Base-by-base conservation (phyloP, 805 yeast species). In the Wickerhamiella australiensis region DNA sequence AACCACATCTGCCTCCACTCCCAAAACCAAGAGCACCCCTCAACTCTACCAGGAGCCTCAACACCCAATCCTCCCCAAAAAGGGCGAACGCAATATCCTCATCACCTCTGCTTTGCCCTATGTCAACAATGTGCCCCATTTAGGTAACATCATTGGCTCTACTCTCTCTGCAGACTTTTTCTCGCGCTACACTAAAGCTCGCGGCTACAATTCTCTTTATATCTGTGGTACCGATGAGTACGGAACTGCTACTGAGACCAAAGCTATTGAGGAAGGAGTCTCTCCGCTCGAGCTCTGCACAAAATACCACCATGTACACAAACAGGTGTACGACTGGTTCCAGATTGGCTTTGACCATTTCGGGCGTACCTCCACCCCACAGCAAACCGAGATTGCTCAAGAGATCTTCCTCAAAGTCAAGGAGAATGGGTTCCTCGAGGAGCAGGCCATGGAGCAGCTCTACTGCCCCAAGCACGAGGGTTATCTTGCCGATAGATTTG, bases 161-260 rank as follows among this genome's bases (percentile, higher is more conserved):
- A 96, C 90, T 35, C 74, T 92, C 56, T 78, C 87, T 52, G 98
- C 98, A 29, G 99, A 92, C 69, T 85, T 90, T 54, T 92, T 77
- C 67, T 75, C 96, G 50, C 79, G 97, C 63, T 92, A 85, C 67
- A 78, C 84, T 64, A 88, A 87, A 67, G 80, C 82, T 59, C 79
- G 96, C 72, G 84, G 86, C 66, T 81, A 82, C 69, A 92, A 88
- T 65, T 73, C 95, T 18, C 70, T 92, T 56, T 92, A 71, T 61
- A 69, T 92, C 51, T 87, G 98, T 68, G 99, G 99, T 69, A 92
- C 98, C 35, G 99, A 92, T 65, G 99, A 92, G 69, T 92, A 92
- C 65, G 99, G 99, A 65, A 92, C 99, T 51, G 99, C 99, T 43
- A 92, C 98, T 13, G 99, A 92, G 68, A 92, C 98, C 25, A 92